Percentiles rank a stretch among this genome's conserved stretches.
phyloP scores from a whole-genome alignment of 2,329 filamentous ascomycete species.

The Epichloe hybrida region DNA sequence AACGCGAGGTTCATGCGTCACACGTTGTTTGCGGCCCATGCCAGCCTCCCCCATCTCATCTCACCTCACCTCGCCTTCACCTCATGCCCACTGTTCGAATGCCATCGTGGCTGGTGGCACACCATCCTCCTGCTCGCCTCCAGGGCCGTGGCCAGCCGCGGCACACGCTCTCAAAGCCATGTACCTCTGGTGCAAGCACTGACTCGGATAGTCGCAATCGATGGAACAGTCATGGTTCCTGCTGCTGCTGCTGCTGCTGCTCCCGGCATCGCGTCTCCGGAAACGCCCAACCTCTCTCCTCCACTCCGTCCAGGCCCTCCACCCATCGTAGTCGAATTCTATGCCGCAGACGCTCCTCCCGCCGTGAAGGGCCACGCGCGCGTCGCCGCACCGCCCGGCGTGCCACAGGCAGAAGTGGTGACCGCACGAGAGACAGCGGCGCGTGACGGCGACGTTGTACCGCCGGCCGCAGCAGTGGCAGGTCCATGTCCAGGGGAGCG shows the following conservation, averaged over 20 bases:
- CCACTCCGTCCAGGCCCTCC: constrained; percentile 1
- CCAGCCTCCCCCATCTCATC: too few relatives aligned
- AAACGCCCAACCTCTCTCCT: background rate
- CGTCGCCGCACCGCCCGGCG: background rate
- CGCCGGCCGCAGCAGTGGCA: constrained; percentile 17
- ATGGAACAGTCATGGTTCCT: constrained; percentile 8
- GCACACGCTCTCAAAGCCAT: background rate
- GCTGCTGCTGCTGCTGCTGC: background rate
- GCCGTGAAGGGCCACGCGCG: background rate
- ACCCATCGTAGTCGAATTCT: constrained; percentile 19
- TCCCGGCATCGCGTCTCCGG: background rate
- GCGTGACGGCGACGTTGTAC: constrained; percentile 20
- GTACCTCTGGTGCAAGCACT: constrained; percentile 9
- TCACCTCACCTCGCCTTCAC: too few relatives aligned
- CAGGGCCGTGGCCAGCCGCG: background rate
- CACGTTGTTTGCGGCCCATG: too few relatives aligned
- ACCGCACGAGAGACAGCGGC: constrained; percentile 25
- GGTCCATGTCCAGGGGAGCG: constrained; percentile 18
- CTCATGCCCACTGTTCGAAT: too few relatives aligned
- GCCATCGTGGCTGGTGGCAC: too few relatives aligned
- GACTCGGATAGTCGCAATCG: constrained; percentile 13
- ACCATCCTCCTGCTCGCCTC: background rate
- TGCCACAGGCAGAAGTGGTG: constrained; percentile 20
- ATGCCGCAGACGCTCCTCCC: constrained; percentile 9
- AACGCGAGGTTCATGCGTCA: too few relatives aligned